These are phyloP conservation scores for Comarum palustre DNA, from an alignment of 306 rosid species.

Conservation along the genomic window DNA sequence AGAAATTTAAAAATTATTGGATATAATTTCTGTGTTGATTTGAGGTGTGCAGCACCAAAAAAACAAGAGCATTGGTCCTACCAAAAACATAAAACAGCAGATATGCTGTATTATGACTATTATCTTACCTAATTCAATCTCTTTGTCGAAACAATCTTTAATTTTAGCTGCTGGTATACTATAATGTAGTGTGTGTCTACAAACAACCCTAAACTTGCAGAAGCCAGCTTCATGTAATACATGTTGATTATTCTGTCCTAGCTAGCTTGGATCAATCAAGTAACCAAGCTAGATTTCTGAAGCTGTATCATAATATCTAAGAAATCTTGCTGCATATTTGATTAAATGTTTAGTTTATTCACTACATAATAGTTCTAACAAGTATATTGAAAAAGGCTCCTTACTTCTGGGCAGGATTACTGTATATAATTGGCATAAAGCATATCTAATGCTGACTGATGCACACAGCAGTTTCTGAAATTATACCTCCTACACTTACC, in stretches of 20 bases:
- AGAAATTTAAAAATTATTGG: background rate
- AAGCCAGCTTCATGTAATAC: background rate
- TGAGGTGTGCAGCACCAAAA: constrained; percentile 4
- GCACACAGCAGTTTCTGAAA: background rate
- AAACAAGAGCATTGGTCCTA: constrained; percentile 11
- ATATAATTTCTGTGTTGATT: background rate
- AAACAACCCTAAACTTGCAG: background rate
- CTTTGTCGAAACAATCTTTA: background rate
- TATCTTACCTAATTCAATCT: constrained; percentile 3
- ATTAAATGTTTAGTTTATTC: background rate
- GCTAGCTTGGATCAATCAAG: background rate
- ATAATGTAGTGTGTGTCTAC: background rate
- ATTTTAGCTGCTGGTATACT: background rate
- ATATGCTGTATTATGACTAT: constrained; percentile 5
- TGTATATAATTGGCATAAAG: background rate
- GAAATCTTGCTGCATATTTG: background rate
- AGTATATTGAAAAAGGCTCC: background rate
- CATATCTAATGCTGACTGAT: constrained; percentile 1
- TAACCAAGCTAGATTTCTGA: constrained; percentile 5
- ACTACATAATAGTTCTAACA: background rate
- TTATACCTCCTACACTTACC: background rate
- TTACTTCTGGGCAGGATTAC: background rate
- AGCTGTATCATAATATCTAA: background rate
- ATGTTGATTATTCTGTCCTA: constrained; percentile 1
- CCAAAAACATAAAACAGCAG: constrained; percentile 1